Base-by-base conservation (phyloP, 2,329 filamentous ascomycete species). In the Tympanopsis confertula region DNA sequence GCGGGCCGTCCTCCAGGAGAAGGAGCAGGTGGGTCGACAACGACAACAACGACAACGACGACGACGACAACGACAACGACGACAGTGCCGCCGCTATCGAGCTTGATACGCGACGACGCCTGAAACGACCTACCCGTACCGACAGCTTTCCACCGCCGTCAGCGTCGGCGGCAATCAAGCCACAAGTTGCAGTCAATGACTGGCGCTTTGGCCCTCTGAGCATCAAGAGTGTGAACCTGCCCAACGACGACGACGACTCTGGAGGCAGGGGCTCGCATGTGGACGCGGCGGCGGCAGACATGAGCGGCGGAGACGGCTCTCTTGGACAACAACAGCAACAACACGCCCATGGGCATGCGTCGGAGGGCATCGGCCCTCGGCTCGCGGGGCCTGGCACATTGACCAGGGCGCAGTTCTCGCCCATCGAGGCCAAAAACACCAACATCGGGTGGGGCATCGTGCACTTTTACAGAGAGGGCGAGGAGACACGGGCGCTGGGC, bases 361-460 rank as follows among this genome's bases (percentile, higher is more conserved):
- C 56, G 56, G 2, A 55, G 57, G 10, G 54, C 54, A 53, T 78
- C 12, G 73, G 72, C 0, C 73, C 72, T 0, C 70, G 61, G 19
- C 63, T 73, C 37, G 66, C 69, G 5, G 66, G 68, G 19, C 69
- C 75, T 4, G 85, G 83, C 4, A 74, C 82, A 37, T 80, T 85
- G 41, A 94, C 88, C 1, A 94, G 88, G 55, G 91, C 86, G 4
- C 71, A 74, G 44, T 94, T 82, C 52, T 63, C 85, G 15, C 78
- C 83, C 1, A 67, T 89, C 1, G 73, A 81, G 39, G 73, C 77
- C 13, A 75, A 69, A 48, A 76, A 82, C 39, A 86, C 86, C 1
- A 82, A 94, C 42, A 69, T 87, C 2, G 85, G 86, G 30, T 95
- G 86, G 82, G 91, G 91, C 1, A 77, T 96, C 13, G 87, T 98